Percentiles rank a stretch among this genome's conserved stretches.
These are phyloP conservation scores for Starmerella apicola DNA, from an alignment of 805 yeast genomes.

Conservation along the genomic window DNA sequence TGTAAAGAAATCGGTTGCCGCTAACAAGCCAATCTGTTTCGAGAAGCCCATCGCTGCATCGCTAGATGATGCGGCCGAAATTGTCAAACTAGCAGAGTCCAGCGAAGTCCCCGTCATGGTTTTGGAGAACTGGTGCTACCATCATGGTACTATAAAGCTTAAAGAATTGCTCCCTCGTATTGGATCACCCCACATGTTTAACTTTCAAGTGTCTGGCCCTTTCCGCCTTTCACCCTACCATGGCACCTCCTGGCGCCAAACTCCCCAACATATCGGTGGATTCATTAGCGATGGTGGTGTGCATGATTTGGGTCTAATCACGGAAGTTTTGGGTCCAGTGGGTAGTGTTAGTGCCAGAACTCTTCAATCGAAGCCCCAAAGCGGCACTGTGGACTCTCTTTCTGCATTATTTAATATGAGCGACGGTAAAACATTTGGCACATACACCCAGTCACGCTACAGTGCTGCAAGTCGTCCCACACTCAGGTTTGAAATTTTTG, in stretches of 20 bases:
- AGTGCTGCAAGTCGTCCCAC: slow-evolving; percentile 71
- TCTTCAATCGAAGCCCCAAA: slow-evolving; percentile 57
- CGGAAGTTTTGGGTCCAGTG: slow-evolving; percentile 68
- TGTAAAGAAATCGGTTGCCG: slow-evolving; percentile 54
- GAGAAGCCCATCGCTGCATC: slow-evolving; percentile 93
- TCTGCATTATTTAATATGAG: slow-evolving; percentile 51
- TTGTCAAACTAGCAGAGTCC: slow-evolving; percentile 52
- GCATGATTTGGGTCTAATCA: slow-evolving; percentile 79
- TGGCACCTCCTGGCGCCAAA: slow-evolving; percentile 71
- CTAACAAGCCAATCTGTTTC: slow-evolving; percentile 65
- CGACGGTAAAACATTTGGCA: slow-evolving; percentile 56
- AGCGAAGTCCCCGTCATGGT: slow-evolving; percentile 60
- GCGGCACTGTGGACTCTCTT: slow-evolving; percentile 74
- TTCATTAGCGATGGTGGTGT: slow-evolving; percentile 92
- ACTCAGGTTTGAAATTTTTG: slow-evolving; percentile 57
- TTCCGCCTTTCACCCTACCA: slow-evolving; percentile 39
- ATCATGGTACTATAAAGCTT: slow-evolving; percentile 44
- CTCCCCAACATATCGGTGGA: slow-evolving; percentile 90
- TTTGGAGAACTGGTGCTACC: slow-evolving; percentile 79
- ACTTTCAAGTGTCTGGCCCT: slow-evolving; percentile 37
- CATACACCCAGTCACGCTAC: slow-evolving; percentile 77
- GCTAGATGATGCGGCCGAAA: slow-evolving; percentile 64
- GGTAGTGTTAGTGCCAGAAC: slow-evolving; percentile 63
- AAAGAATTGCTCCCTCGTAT: slow-evolving; percentile 52
- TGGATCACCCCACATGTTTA: slow-evolving; percentile 41